phyloP scores from a whole-genome alignment of 495 filamentous ascomycete genomes.

The Lichina pygmaea region DNA sequence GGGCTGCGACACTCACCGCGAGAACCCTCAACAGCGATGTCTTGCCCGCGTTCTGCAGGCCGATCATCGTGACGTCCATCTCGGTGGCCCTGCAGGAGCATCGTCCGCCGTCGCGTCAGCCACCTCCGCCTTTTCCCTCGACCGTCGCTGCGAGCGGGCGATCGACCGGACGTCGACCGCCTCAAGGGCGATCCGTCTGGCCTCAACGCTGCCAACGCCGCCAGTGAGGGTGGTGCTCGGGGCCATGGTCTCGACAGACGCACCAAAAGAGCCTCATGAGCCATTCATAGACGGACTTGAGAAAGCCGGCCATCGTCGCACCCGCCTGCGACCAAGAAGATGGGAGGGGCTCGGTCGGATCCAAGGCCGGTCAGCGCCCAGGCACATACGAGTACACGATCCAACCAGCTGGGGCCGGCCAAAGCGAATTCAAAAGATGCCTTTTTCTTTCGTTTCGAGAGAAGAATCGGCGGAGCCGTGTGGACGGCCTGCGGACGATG shows the following conservation, averaged over 20 bases:
- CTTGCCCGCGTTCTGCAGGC: conserved; percentile 93
- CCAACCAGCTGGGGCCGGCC: too few relatives aligned
- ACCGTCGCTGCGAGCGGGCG: too few relatives aligned
- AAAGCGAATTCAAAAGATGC: too few relatives aligned
- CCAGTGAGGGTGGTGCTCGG: background rate
- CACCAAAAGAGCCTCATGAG: conserved; percentile 93
- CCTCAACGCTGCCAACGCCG: background rate
- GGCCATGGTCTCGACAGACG: conserved; percentile 14
- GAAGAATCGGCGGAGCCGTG: too few relatives aligned
- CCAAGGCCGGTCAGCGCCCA: too few relatives aligned
- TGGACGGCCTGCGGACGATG: too few relatives aligned
- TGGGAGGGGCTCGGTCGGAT: too few relatives aligned
- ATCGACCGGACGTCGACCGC: too few relatives aligned
- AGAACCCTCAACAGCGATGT: conserved; percentile 82
- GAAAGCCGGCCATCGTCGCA: conserved; percentile 51
- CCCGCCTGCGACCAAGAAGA: too few relatives aligned
- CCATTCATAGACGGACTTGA: conserved; percentile 94
- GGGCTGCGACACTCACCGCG: conserved; percentile 35
- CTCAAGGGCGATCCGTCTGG: too few relatives aligned
- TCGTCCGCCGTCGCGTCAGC: conserved; percentile 8
- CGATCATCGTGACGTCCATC: conserved; percentile 99
- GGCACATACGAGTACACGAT: too few relatives aligned
- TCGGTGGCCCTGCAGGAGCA: conserved; percentile 55
- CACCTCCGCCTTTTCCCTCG: background rate
- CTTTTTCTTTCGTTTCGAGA: too few relatives aligned